phyloP scores from a whole-genome alignment of 768 basidiomycete species.

The Kondoa malvinella region DNA sequence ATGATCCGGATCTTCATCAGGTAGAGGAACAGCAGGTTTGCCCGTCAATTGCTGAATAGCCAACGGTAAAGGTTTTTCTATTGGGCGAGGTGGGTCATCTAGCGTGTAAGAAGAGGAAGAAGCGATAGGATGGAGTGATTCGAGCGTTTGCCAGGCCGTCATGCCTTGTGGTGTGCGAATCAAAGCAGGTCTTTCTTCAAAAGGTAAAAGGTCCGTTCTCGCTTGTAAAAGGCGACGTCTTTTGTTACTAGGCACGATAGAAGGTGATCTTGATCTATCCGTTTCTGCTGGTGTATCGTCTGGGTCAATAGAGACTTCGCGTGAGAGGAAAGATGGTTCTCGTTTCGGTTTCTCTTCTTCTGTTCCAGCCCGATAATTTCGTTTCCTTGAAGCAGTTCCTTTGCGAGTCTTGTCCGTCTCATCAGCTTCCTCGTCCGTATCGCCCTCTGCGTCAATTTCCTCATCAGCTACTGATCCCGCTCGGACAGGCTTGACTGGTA shows the following conservation, averaged over 20 bases:
- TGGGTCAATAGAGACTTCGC: constrained; percentile 17
- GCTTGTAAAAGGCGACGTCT: constrained; percentile 8
- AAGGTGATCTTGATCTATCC: neutral
- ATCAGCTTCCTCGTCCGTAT: constrained; percentile 51
- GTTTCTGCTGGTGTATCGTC: neutral
- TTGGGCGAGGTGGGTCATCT: neutral
- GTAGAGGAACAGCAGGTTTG: neutral
- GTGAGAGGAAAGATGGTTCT: constrained; percentile 13
- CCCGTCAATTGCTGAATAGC: constrained; percentile 3
- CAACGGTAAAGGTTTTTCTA: constrained; percentile 1
- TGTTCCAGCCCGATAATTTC: constrained; percentile 8
- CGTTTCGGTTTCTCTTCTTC: constrained; percentile 22
- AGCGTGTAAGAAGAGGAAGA: neutral
- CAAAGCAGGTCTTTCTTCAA: constrained; percentile 52
- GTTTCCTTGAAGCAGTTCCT: constrained; percentile 6
- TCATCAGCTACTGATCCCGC: neutral
- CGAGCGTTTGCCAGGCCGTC: constrained; percentile 26
- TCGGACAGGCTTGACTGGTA: constrained; percentile 40
- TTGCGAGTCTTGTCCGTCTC: constrained; percentile 21
- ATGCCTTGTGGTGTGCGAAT: constrained; percentile 58
- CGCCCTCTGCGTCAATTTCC: constrained; percentile 36
- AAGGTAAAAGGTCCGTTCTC: constrained; percentile 32
- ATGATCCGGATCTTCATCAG: neutral
- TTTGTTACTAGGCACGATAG: neutral
- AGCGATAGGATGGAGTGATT: neutral